Conservation (phyloP, 148 eudicot genomes). For the Salicornia ramosissima region DNA sequence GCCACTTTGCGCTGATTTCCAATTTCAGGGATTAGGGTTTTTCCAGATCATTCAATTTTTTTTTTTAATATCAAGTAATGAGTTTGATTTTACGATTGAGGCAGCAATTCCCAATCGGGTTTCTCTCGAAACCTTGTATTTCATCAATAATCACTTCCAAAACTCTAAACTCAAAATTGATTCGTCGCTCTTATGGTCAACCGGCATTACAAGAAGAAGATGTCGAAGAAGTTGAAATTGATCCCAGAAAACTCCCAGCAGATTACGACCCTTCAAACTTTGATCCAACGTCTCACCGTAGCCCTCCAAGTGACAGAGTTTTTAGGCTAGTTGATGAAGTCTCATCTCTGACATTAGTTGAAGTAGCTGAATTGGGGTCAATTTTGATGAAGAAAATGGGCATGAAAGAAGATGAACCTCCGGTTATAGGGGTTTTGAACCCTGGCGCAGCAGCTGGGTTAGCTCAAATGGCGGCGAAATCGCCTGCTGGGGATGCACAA, state of each 20-base stretch:
- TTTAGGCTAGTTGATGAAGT: slow-evolving; percentile 87
- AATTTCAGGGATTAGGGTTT: neutral
- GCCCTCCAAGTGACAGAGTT: slow-evolving; percentile 73
- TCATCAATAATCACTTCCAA: slow-evolving; percentile 19
- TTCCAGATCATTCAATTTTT: neutral
- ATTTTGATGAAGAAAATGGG: slow-evolving; percentile 76
- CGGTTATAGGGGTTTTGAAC: slow-evolving; percentile 73
- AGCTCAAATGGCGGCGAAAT: slow-evolving; percentile 41
- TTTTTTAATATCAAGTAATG: slow-evolving; percentile 39
- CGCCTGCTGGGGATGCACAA: slow-evolving; percentile 31
- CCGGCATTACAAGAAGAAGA: slow-evolving; percentile 49
- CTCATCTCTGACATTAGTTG: slow-evolving; percentile 56
- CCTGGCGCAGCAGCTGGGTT: slow-evolving; percentile 66
- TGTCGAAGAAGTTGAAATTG: slow-evolving; percentile 68
- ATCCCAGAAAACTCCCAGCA: slow-evolving; percentile 80
- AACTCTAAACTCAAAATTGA: slow-evolving; percentile 20
- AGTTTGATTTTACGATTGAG: slow-evolving; percentile 50
- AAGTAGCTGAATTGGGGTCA: slow-evolving; percentile 52
- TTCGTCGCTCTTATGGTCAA: slow-evolving; percentile 46
- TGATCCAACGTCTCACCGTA: slow-evolving; percentile 74
- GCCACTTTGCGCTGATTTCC: neutral
- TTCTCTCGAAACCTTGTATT: slow-evolving; percentile 29
- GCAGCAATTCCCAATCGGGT: slow-evolving; percentile 44
- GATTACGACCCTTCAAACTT: slow-evolving; percentile 84
- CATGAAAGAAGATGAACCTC: slow-evolving; percentile 50